These are phyloP conservation scores for Odontarrhena argentea DNA, from an alignment of 345 rosid genomes.

Conservation along the genomic window DNA sequence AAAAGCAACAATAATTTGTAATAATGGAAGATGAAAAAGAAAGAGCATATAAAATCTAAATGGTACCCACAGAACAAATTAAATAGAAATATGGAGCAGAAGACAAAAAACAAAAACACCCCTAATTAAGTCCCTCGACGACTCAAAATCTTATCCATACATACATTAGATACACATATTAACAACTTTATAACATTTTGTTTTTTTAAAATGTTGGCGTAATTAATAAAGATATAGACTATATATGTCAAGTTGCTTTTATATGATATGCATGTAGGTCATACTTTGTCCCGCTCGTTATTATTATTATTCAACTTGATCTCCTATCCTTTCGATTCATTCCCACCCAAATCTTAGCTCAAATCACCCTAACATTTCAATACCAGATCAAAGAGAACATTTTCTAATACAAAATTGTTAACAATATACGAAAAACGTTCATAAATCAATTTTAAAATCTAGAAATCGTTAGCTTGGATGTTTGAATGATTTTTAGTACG, in stretches of 20 bases:
- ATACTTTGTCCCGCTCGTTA: constrained; percentile 27
- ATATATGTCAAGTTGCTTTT: constrained; percentile 38
- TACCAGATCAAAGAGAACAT: not conserved
- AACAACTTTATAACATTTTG: constrained; percentile 14
- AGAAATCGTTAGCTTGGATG: too few species aligned
- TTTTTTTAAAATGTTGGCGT: constrained; percentile 18
- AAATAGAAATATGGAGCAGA: constrained; percentile 30
- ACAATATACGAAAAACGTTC: too few species aligned
- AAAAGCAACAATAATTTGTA: constrained; percentile 23
- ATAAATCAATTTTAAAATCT: too few species aligned
- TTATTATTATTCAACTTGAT: constrained; percentile 31
- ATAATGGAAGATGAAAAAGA: constrained; percentile 37
- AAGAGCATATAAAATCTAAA: constrained; percentile 38
- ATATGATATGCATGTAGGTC: constrained; percentile 42
- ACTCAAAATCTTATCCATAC: constrained; percentile 40
- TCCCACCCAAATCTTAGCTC: too few species aligned
- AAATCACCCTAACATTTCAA: constrained; percentile 3
- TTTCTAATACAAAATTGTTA: not conserved
- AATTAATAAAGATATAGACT: constrained; percentile 31
- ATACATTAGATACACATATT: constrained; percentile 13
- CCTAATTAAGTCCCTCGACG: constrained; percentile 32
- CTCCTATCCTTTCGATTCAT: constrained; percentile 20
- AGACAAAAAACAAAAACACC: constrained; percentile 40
- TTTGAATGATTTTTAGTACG: too few species aligned
- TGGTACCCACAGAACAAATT: constrained; percentile 41